These are phyloP conservation scores for Hygrocybe coccinea DNA, from an alignment of 768 basidiomycete genomes.

Conservation along the genomic window DNA sequence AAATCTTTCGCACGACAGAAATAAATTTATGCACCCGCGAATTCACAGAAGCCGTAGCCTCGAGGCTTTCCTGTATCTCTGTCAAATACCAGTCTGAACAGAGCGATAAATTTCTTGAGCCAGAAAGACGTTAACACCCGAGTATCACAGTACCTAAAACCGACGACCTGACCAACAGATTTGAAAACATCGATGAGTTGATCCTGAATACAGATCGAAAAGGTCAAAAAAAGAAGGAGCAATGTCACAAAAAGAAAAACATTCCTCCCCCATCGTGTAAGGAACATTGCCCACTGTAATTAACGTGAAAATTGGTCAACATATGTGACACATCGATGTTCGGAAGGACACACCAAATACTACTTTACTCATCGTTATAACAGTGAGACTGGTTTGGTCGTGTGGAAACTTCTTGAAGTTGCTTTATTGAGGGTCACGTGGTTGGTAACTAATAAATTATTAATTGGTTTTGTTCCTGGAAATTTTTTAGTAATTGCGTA, in stretches of 20 bases:
- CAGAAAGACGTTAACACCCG: background rate
- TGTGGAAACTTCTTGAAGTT: background rate
- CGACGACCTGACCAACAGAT: slow-evolving; percentile 80
- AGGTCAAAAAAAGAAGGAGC: background rate
- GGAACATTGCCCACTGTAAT: slow-evolving; percentile 78
- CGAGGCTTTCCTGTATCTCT: slow-evolving; percentile 91
- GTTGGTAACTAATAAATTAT: no score
- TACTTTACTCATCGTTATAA: slow-evolving; percentile 55
- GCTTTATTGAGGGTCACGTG: no score
- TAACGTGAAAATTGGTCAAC: slow-evolving; percentile 1
- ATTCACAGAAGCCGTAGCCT: slow-evolving; percentile 93
- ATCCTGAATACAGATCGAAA: slow-evolving; percentile 41
- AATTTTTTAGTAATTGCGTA: no score
- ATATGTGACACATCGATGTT: background rate
- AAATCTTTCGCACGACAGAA: slow-evolving; percentile 14
- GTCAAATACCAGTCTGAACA: slow-evolving; percentile 74
- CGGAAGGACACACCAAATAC: slow-evolving; percentile 54
- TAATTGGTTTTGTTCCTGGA: no score
- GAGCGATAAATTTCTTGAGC: slow-evolving; percentile 7
- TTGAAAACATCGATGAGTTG: slow-evolving; percentile 86
- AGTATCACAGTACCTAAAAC: slow-evolving; percentile 60
- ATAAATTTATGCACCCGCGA: slow-evolving; percentile 62
- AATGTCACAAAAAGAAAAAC: slow-evolving; percentile 14
- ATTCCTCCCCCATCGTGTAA: slow-evolving; percentile 78
- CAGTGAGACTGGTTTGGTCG: background rate